Conservation (phyloP, 129 eudicot species). For the Pulicaria dysenterica region DNA sequence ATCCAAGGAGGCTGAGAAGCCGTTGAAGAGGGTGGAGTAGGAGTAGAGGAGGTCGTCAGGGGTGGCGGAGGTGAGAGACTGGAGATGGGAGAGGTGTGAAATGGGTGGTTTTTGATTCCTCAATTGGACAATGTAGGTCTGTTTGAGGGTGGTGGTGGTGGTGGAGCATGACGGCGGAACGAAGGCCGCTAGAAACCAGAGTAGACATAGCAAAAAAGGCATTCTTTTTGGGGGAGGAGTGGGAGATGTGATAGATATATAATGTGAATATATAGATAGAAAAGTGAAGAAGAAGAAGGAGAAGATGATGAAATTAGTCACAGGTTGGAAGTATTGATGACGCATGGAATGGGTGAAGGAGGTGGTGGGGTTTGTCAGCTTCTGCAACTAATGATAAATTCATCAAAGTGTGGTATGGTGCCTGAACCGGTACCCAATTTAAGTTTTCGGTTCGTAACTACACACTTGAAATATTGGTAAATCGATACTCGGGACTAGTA, state of each 20-base stretch:
- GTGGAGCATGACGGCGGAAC: slow-evolving; percentile 12
- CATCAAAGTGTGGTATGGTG: too few relatives aligned
- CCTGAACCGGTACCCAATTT: too few relatives aligned
- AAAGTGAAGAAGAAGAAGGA: too few relatives aligned
- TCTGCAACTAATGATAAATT: too few relatives aligned
- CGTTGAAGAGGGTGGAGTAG: slow-evolving; percentile 66
- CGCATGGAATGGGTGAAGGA: too few relatives aligned
- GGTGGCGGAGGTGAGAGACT: slow-evolving; percentile 47
- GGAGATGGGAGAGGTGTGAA: slow-evolving; percentile 47
- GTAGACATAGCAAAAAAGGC: slow-evolving; percentile 33
- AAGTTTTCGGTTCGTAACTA: too few relatives aligned
- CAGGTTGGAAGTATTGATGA: too few relatives aligned
- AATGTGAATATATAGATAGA: neutral
- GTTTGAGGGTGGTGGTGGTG: slow-evolving; percentile 22
- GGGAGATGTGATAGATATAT: neutral
- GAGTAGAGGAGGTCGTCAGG: slow-evolving; percentile 49
- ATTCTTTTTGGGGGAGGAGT: neutral
- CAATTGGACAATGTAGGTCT: slow-evolving; percentile 75
- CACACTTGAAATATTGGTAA: too few relatives aligned
- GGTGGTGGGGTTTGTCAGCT: neutral
- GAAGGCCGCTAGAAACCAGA: slow-evolving; percentile 24
- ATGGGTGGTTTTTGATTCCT: slow-evolving; percentile 46
- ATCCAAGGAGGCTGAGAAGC: slow-evolving; percentile 61
- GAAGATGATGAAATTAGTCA: too few relatives aligned
- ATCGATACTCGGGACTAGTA: too few relatives aligned